Conservation (phyloP, 2,329 filamentous ascomycete species). For the Trichophyton mentagrophytes region DNA sequence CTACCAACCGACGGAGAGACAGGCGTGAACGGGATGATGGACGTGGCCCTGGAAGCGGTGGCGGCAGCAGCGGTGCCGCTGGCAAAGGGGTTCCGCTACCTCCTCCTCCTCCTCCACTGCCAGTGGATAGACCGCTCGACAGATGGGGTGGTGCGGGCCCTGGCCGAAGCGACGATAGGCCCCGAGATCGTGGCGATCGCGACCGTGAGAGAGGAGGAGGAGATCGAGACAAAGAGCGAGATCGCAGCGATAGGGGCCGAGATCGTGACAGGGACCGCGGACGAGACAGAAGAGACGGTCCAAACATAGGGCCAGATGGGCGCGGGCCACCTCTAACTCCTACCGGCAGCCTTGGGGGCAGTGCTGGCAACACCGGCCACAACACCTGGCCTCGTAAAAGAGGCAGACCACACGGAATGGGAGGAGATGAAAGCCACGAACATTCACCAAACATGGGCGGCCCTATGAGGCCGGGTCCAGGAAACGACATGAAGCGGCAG, state of each 20-base stretch:
- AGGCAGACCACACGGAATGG: slow-evolving; percentile 7
- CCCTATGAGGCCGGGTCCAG: slow-evolving; percentile 8
- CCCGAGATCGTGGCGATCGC: slow-evolving; percentile 7
- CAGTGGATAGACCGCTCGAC: neutral
- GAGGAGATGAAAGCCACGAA: slow-evolving; percentile 7
- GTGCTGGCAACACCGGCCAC: neutral
- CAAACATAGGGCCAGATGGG: neutral
- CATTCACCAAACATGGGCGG: slow-evolving; percentile 1
- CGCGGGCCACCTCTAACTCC: slow-evolving; percentile 5
- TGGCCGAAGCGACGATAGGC: slow-evolving; percentile 6
- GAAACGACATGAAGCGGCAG: slow-evolving; percentile 16
- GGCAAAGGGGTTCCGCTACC: neutral
- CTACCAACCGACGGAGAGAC: slow-evolving; percentile 7
- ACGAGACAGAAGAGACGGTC: slow-evolving; percentile 7
- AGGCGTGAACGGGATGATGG: slow-evolving; percentile 8
- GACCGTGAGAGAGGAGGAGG: slow-evolving; percentile 11
- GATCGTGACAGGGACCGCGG: slow-evolving; percentile 10
- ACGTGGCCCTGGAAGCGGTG: neutral
- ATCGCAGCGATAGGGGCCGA: slow-evolving; percentile 7
- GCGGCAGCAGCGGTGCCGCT: neutral
- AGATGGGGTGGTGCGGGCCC: slow-evolving; percentile 9
- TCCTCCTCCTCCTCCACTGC: slow-evolving; percentile 7
- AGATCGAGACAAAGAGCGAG: slow-evolving; percentile 9
- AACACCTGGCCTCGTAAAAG: slow-evolving; percentile 14
- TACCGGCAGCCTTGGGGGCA: slow-evolving; percentile 4